Percentiles rank a stretch among this genome's conserved stretches.
Conservation (phyloP, 1,284 basidiomycete species). For the Rhodotorula sp. region DNA sequence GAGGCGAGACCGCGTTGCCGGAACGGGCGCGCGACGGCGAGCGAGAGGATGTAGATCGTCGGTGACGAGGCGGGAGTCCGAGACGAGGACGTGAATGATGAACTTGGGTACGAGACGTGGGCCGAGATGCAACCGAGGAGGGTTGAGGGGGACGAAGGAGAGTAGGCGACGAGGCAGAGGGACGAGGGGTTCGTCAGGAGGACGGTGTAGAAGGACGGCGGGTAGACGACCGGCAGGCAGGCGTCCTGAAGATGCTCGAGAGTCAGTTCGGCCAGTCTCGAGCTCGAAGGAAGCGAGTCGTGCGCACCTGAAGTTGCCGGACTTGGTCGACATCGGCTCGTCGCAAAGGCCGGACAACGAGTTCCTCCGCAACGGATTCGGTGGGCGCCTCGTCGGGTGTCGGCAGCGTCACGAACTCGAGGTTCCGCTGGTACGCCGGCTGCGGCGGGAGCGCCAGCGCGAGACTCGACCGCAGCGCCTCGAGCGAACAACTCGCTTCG, state of each 20-base stretch:
- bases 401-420: background rate
- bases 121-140: slow-evolving; percentile 16
- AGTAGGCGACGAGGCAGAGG: slow-evolving; percentile 17
- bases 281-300: background rate
- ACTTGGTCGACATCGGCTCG: slow-evolving; percentile 10
- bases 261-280: background rate
- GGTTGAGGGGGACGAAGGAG: background rate
- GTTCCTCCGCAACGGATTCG: background rate
- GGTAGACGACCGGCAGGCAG: slow-evolving; percentile 21
- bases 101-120: background rate
- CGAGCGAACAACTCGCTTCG: background rate
- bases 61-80: background rate
- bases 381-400: background rate
- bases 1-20: slow-evolving; percentile 12
- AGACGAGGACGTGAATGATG: background rate
- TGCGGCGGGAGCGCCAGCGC: background rate
- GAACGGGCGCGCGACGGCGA: slow-evolving; percentile 7
- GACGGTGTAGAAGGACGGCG: slow-evolving; percentile 20
- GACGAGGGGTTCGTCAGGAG: slow-evolving; percentile 21
- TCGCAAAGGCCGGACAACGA: slow-evolving; percentile 8
- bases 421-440: fast-evolving
- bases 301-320: background rate
- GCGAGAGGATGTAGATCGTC: slow-evolving; percentile 23
- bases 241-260: slow-evolving; percentile 1
- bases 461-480: background rate